Conservation (phyloP, 192 early-diverging fungal genomes). For the Linnemannia elongata region DNA sequence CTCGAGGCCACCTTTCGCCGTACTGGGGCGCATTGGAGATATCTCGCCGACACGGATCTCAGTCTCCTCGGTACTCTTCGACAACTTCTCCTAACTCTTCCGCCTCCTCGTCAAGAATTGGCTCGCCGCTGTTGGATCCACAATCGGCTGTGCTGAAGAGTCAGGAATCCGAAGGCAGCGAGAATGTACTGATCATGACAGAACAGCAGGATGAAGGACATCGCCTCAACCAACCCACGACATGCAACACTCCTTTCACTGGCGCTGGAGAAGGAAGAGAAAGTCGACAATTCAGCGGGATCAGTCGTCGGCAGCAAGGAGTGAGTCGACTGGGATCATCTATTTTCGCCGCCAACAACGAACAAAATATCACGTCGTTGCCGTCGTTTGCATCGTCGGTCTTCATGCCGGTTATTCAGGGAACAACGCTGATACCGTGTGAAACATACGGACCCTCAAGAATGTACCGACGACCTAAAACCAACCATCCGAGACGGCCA, state of each 20-base stretch:
- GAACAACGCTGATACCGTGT: neutral
- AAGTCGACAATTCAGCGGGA: neutral
- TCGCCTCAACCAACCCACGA: neutral
- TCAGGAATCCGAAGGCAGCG: neutral
- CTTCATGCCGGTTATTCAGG: slow-evolving; percentile 14
- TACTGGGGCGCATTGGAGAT: slow-evolving; percentile 18
- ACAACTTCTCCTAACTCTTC: slow-evolving; percentile 25
- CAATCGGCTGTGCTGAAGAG: neutral
- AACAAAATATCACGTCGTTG: slow-evolving; percentile 20
- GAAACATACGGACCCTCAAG: neutral
- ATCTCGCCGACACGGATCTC: slow-evolving; percentile 12
- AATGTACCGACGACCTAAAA: neutral
- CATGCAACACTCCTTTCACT: neutral
- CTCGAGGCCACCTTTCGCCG: slow-evolving; percentile 14
- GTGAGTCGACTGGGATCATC: neutral
- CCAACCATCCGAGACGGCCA: slow-evolving; percentile 35
- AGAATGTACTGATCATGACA: neutral
- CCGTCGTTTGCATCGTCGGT: slow-evolving; percentile 36
- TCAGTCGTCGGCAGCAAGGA: neutral
- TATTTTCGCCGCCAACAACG: neutral
- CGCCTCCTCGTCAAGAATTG: slow-evolving; percentile 17
- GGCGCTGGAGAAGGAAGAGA: neutral
- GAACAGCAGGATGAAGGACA: neutral
- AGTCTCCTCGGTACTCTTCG: slow-evolving; percentile 7
- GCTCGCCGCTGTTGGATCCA: slow-evolving; percentile 10